A percentile compares a stretch with the other conserved stretches of the same genome.
Conservation (phyloP, 345 rosid species). For the Clarkia xantiana region DNA sequence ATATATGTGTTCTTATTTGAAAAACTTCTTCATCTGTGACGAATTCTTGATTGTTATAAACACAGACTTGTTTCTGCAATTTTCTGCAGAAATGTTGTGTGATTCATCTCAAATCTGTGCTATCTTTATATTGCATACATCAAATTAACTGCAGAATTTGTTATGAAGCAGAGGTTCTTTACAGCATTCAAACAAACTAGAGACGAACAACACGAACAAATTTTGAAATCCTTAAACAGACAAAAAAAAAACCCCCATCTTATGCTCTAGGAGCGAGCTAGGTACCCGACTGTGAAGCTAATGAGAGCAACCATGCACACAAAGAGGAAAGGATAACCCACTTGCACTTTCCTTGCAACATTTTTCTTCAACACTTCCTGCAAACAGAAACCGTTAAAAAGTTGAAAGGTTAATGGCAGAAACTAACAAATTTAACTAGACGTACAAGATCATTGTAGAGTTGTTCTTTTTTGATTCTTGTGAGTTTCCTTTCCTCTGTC, state of each 20-base stretch:
- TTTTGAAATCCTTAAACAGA: not conserved
- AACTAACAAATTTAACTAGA: conserved; percentile 3
- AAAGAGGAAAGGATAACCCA: conserved; percentile 34
- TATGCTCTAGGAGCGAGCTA: conserved; percentile 13
- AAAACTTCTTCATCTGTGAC: too few species aligned
- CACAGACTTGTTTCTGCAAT: too few species aligned
- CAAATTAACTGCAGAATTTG: too few species aligned
- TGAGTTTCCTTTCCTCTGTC: conserved; percentile 23
- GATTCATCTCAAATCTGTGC: too few species aligned
- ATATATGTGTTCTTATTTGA: too few species aligned
- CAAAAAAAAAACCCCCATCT: not conserved
- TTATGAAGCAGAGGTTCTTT: too few species aligned
- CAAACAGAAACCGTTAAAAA: conserved; percentile 4
- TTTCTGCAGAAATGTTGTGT: too few species aligned
- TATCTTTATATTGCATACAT: too few species aligned
- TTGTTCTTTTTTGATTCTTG: conserved; percentile 19
- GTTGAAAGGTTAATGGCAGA: not conserved
- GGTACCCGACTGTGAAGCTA: conserved; percentile 24
- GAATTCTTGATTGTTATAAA: too few species aligned
- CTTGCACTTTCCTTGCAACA: conserved; percentile 12
- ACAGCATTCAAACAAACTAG: too few species aligned
- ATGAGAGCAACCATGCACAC: conserved; percentile 26
- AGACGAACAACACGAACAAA: conserved; percentile 7
- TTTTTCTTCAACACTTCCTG: conserved; percentile 26
- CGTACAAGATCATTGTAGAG: conserved; percentile 28